These are phyloP conservation scores for Blepharisma japonicum DNA, from an alignment of 73 alveolate genomes.

Conservation along the genomic window DNA sequence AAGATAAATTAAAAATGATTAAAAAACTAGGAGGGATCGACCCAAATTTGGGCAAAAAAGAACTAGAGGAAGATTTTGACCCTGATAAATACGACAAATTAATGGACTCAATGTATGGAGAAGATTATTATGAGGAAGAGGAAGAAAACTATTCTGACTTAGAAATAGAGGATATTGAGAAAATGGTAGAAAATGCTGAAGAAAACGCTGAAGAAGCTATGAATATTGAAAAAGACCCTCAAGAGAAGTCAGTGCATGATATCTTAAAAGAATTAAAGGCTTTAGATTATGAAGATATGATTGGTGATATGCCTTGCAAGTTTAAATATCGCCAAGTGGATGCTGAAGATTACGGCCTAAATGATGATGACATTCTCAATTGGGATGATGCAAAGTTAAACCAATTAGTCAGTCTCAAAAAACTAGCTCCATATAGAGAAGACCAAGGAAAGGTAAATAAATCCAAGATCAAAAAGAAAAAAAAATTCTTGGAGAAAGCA, in stretches of 20 bases:
- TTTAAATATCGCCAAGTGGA: slow-evolving; percentile 89
- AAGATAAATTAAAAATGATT: slow-evolving; percentile 40
- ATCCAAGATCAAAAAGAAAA: slow-evolving; percentile 38
- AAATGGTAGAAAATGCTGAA: slow-evolving; percentile 48
- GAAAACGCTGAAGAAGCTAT: slow-evolving; percentile 43
- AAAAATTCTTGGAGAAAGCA: slow-evolving; percentile 31
- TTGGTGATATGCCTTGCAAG: slow-evolving; percentile 81
- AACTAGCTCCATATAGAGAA: slow-evolving; percentile 73
- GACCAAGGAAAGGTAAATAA: slow-evolving; percentile 36
- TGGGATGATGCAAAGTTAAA: slow-evolving; percentile 90
- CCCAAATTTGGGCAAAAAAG: slow-evolving; percentile 30
- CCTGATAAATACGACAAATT: slow-evolving; percentile 78
- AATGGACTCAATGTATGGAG: slow-evolving; percentile 77
- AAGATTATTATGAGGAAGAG: slow-evolving; percentile 73
- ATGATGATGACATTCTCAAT: slow-evolving; percentile 88
- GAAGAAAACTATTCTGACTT: slow-evolving; percentile 53
- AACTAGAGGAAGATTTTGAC: slow-evolving; percentile 73
- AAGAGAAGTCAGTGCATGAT: slow-evolving; percentile 38
- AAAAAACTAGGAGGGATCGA: slow-evolving; percentile 53
- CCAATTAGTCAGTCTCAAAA: slow-evolving; percentile 85
- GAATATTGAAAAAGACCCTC: slow-evolving; percentile 59
- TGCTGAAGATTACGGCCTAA: slow-evolving; percentile 86
- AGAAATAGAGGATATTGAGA: slow-evolving; percentile 41
- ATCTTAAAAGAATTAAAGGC: slow-evolving; percentile 38
- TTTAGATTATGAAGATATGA: slow-evolving; percentile 90